Base-by-base conservation (phyloP, 257 asterid species). In the Paraleonurus japonicus region DNA sequence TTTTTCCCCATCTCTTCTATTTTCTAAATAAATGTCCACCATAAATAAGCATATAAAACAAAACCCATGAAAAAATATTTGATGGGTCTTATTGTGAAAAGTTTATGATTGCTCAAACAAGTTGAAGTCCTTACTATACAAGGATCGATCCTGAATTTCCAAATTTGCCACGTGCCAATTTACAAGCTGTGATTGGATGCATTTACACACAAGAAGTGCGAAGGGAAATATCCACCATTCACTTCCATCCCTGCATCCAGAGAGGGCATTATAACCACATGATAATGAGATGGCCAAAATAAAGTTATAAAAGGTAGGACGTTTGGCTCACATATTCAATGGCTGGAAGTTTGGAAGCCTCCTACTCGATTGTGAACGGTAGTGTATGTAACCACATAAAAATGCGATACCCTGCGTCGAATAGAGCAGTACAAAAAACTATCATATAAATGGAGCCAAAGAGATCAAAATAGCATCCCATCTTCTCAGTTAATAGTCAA, bases 191-290 rank as follows among this genome's bases (percentile, higher is more conserved):
- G 96, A 92, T 72, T 92, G 99, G 83, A 92, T 81, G 78, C 89
- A 85, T 83, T 95, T 95, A 82, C 98, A 95, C 75, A 89, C 45
- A 10, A 92, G 80, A 80, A 95, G 87, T 30, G 91, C 96, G 32
- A 85, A 71, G n/a, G 99, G 98, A 48, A 95, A 95, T 6, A 95
- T 88, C 99, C 99, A 95, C 99, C 98, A 95, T 71, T 89, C 99
- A 75, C 90, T 86, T 87, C 88, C 99, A 80, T 89, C 99, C 98
- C 98, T 95, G 90, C 82, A 69, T 16, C 26, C 53, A 76, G 12
- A 71, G 28, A 37, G 75, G 22, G 55, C 67, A 66, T 24, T 27
- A 19, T 23, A 57, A 57, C 19, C 66, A 60, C 28, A 47, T 22
- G 2, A 8, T 0, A n/a, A 26, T 3, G 16, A 61, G 23, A 59